Evolutionary conservation across 2,329 filamentous ascomycete species (phyloP), one percentile per base, ranked within the genome.

Genomic region (Aspergillus latus): DNA sequence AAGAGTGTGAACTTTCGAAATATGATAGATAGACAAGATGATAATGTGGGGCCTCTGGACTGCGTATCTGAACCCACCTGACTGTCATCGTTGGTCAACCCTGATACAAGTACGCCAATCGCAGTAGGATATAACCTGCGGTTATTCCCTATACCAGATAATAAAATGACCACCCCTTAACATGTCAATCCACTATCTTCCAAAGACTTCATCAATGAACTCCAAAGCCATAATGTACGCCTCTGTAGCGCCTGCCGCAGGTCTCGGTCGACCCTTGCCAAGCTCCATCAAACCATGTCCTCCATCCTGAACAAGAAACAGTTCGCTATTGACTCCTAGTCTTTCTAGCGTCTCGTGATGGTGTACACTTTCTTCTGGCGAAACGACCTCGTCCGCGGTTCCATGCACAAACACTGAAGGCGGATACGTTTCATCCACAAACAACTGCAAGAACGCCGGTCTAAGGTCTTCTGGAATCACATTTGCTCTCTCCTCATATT

Each of bases 321-420:
- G 30, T 29, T 59, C 39, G 1, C 62, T 58, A 32, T 58, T 48
- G 1, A 64, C 58, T 2, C 61, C 62, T 26, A 64, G 13, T 10
- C 37, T 28, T 28, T 42, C 45, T 28, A 65, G 43, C 46, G 62
- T 60, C 21, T 63, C 57, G 40, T 64, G 30, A 2, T 65, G 63
- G 15, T 57, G 39, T 7, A 52, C 29, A 36, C 63, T 64, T 42
- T 65, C 63, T n/a, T 56, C 39, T 11, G 52, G 55, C 1, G 59
- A 50, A 10, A 65, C 63, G n/a, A 64, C 63, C 45, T 65, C 63
- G 50, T 65, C 63, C 3, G 54, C 58, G 4, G 56, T 58, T 0
- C 63, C 63, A 54, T 65, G 63, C 45, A 65, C 62, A 39, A 65
- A 62, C 11, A 64, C 53, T 8, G 59, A 57, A 5, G 63, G 63